Evolutionary conservation across 495 filamentous ascomycete genomes (phyloP), one percentile per base, ranked within the genome.

Genomic region (Collariella sp.): DNA sequence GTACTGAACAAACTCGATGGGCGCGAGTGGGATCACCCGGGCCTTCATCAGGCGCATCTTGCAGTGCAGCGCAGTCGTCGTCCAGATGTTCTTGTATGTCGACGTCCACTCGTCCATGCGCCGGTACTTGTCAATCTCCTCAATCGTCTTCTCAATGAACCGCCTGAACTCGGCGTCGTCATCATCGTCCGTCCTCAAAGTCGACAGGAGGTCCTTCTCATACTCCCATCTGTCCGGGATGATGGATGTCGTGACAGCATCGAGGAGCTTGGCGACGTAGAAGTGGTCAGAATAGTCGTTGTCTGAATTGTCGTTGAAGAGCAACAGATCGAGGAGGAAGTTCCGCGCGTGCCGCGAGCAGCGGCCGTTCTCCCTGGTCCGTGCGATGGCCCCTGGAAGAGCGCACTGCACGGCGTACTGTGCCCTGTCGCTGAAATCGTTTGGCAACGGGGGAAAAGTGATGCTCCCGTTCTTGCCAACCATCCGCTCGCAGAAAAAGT

Each of bases 61-160:
- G 68, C 87, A 89, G n/a, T 85, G 77, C 19, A 97, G 70, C 3
- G 89, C 89, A 6, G 91, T 85, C 34, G 79, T 77, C 1, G 94
- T 89, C 66, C 89, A 89, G 50, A 95, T 76, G 58, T 97, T 99
- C 51, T 96, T 89, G 67, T 85, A 95, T 0, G 90, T 94, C 33
- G 84, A 80, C 0, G 86, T 86, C 84, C 89, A 97, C 69, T 96
- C 89, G 61, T 99, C 93, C 77, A 94, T 89, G 41, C 91, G 82
- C 44, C 89, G 80, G 62, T 91, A 88, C 46, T 94, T 80, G 53
- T 96, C 88, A 42, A 99, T 88, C 65, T 95, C 89, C 35, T 86
- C 83, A 15, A 95, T 67, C 2, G 86, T 86, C 41, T 81, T 78
- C 39, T 80, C 79, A 53, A 86, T 79, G 38, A 93, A 84, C 26